Base-by-base conservation (phyloP, 83 land plant species). In the Picea abies region DNA sequence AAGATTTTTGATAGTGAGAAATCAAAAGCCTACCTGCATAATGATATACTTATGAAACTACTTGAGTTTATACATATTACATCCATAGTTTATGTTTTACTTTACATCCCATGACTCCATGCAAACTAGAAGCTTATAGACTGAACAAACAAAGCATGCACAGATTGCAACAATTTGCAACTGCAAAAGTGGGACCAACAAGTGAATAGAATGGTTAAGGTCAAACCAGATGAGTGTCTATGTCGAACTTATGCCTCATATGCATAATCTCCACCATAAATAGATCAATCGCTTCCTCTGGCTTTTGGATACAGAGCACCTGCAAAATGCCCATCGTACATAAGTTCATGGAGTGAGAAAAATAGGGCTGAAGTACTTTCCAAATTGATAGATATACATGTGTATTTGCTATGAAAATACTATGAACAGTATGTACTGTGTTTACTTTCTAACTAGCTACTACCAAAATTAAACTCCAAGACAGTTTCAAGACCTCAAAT, bases 241-340 rank as follows among this genome's bases (percentile, higher is more conserved):
- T 91, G 84, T 98, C 98, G 79, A 98, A 96, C 82, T 93, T 98
- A 67, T 98, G 99, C 79, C 93, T 94, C 99, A 98, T 98, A 88
- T 98, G 99, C 99, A 98, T 98, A 67, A 96, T 96, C 85, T 98
- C 99, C 66, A 98, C 97, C 99, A 98, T 98, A 86, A 98, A 98
- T 4, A 98, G 87, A 80, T 98, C 99, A 72, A 94, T 91, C 15
- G 97, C 73, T 69, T 98, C 99, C 3, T 95, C 93, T 61, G 97
- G 99, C 67, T 94, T 98, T 44, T 91, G 90, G 60, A 96, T 90
- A 85, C 99, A 96, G 22, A 98, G 99, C 49, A 97, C 98, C 1
- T 35, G 1, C 1, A 81, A 72, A 68, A 7, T 80, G 75, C 70
- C 29, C 22, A 22, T 26, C n/a, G 29, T 4, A 67, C 19, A 4